A percentile compares a stretch with the other conserved stretches of the same genome.
Conservation (phyloP, 257 asterid species). For the Cordia subcordata region DNA sequence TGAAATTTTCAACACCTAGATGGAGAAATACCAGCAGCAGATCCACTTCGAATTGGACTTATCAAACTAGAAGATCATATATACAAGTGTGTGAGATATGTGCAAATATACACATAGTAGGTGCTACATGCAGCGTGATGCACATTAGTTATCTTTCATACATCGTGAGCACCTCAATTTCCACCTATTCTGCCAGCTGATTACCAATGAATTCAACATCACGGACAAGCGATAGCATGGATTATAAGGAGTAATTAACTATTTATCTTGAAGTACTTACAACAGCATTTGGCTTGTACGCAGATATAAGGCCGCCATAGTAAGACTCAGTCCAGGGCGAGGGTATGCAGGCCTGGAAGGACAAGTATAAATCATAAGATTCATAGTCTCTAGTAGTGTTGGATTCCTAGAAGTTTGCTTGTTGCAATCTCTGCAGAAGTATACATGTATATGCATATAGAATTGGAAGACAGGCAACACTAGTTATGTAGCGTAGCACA, state of each 20-base stretch:
- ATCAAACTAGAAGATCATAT: too few species aligned
- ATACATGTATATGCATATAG: not conserved
- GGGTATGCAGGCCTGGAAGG: constrained; percentile 47
- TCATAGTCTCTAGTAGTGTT: not conserved
- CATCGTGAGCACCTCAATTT: too few species aligned
- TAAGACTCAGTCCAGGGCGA: constrained; percentile 46
- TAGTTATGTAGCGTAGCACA: too few species aligned
- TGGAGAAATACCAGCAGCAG: too few species aligned
- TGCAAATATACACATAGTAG: too few species aligned
- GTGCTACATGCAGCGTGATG: too few species aligned
- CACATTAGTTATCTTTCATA: too few species aligned
- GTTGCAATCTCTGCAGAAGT: not conserved
- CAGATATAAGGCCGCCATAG: constrained; percentile 38
- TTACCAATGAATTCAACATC: not conserved
- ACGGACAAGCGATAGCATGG: not conserved
- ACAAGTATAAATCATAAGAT: not conserved
- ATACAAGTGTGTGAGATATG: too few species aligned
- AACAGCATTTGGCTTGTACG: constrained; percentile 46
- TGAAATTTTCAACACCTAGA: too few species aligned
- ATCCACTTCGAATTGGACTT: too few species aligned
- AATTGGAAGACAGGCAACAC: not conserved
- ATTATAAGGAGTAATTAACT: not conserved
- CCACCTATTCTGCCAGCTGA: too few species aligned
- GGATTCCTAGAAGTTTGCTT: not conserved
- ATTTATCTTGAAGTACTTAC: constrained; percentile 29